phyloP scores from a whole-genome alignment of 208 protist genomes.

The Tetramitus jugosus region DNA sequence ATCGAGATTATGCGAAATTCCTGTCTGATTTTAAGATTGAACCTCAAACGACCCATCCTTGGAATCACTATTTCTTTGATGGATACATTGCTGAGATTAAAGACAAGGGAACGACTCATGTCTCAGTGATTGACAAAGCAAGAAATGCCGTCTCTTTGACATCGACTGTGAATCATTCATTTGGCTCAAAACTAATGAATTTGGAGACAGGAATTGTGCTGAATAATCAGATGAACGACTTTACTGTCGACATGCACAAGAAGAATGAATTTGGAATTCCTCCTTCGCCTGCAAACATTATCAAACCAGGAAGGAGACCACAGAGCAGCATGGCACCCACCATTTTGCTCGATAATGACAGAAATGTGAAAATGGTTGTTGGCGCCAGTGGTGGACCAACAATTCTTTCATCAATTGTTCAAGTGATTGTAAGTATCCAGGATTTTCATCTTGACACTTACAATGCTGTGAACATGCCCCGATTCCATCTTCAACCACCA shows the following conservation, averaged over 20 bases:
- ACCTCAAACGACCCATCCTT: constrained; percentile 24
- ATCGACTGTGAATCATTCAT: constrained; percentile 48
- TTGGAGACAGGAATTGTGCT: constrained; percentile 39
- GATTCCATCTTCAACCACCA: not conserved
- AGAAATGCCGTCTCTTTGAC: constrained; percentile 45
- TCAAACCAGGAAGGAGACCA: constrained; percentile 46
- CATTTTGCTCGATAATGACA: constrained; percentile 31
- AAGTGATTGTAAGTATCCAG: not conserved
- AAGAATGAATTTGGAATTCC: constrained; percentile 41
- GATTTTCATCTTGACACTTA: not conserved
- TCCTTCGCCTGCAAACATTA: constrained; percentile 40
- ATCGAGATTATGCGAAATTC: not conserved
- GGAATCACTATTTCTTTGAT: constrained; percentile 23
- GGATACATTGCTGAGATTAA: not conserved
- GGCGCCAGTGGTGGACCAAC: constrained; percentile 3
- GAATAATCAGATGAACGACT: constrained; percentile 57
- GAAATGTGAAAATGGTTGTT: not conserved
- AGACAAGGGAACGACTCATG: constrained; percentile 40
- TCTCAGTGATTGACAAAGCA: constrained; percentile 40
- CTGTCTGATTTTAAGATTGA: constrained; percentile 16
- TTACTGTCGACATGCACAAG: constrained; percentile 21
- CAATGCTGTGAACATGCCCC: not conserved
- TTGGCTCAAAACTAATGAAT: constrained; percentile 40
- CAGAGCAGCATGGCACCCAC: constrained; percentile 43
- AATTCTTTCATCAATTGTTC: not conserved